A percentile compares a stretch with the other conserved stretches of the same genome.
Evolutionary conservation across 192 early-diverging fungal genomes (phyloP).

Genomic region (Geosiphon pyriformis): DNA sequence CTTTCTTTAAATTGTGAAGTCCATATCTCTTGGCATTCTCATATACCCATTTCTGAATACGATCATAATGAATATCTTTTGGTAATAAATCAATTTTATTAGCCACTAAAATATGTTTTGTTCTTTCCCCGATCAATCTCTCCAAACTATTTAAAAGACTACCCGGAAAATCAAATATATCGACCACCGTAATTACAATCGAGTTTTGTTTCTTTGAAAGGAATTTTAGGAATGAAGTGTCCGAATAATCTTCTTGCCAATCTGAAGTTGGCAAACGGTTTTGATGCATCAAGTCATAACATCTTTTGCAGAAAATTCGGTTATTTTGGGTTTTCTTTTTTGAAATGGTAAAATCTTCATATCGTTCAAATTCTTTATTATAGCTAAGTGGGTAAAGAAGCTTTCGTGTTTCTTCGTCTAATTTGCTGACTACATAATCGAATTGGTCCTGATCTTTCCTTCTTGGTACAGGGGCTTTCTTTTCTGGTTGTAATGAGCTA

Average conservation of each 20-base stretch:
- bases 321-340: neutral
- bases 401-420: conserved; percentile 33
- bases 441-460: conserved; percentile 6
- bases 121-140: conserved; percentile 42
- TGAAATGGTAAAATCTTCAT: neutral
- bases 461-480: conserved; percentile 20
- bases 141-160: conserved; percentile 47
- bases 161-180: conserved; percentile 64
- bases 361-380: conserved; percentile 26
- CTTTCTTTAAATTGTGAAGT: conserved; percentile 29
- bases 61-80: conserved; percentile 37
- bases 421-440: conserved; percentile 34
- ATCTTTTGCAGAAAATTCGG: conserved; percentile 55
- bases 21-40: conserved; percentile 26
- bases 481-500: neutral
- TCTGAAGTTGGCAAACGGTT: conserved; percentile 30
- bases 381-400: conserved; percentile 36
- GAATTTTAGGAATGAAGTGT: conserved; percentile 49
- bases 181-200: conserved; percentile 55
- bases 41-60: conserved; percentile 49
- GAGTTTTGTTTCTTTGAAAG: conserved; percentile 47
- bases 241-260: conserved; percentile 46
- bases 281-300: conserved; percentile 55
- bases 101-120: conserved; percentile 49
- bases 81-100: conserved; percentile 73